Evolutionary conservation across 2,329 filamentous ascomycete genomes (phyloP).

Genomic region (Fusarium haematococcum): DNA sequence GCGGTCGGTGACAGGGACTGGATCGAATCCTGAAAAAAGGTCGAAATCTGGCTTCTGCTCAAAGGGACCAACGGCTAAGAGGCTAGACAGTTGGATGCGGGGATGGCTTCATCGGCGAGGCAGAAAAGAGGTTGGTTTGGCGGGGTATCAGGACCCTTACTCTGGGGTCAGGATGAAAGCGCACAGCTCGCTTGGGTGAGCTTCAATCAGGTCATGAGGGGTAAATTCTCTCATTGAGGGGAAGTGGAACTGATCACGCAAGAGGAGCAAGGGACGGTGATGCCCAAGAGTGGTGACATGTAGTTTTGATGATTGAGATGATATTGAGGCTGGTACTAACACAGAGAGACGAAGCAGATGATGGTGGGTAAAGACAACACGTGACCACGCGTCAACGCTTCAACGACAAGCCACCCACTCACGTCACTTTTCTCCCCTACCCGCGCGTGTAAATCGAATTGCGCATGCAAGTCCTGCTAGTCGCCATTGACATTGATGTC

Average conservation of each 20-base stretch:
- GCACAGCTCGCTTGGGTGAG: slow-evolving; percentile 3
- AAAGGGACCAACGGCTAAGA: slow-evolving; percentile 5
- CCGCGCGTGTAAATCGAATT: slow-evolving; percentile 22
- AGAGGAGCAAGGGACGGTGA: neutral
- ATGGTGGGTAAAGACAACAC: neutral
- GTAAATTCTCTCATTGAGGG: neutral
- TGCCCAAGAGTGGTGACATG: neutral
- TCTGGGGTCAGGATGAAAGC: neutral
- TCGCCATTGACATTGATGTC: neutral
- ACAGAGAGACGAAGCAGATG: neutral
- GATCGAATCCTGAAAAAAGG: slow-evolving; percentile 19
- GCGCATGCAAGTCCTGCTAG: neutral
- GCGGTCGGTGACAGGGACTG: neutral
- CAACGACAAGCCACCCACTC: slow-evolving; percentile 6
- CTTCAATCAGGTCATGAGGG: neutral
- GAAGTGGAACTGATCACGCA: neutral
- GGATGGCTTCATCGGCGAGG: neutral
- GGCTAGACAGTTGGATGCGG: neutral
- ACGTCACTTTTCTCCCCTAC: slow-evolving; percentile 17
- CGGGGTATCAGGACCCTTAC: slow-evolving; percentile 25
- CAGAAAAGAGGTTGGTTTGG: slow-evolving; percentile 22
- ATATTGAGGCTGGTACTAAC: neutral
- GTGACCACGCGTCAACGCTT: slow-evolving; percentile 28
- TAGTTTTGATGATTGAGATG: neutral
- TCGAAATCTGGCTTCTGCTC: neutral